Percentiles rank a stretch among this genome's conserved stretches.
Evolutionary conservation across 345 rosid species (phyloP).

Genomic region (Sonneratia caseolaris): DNA sequence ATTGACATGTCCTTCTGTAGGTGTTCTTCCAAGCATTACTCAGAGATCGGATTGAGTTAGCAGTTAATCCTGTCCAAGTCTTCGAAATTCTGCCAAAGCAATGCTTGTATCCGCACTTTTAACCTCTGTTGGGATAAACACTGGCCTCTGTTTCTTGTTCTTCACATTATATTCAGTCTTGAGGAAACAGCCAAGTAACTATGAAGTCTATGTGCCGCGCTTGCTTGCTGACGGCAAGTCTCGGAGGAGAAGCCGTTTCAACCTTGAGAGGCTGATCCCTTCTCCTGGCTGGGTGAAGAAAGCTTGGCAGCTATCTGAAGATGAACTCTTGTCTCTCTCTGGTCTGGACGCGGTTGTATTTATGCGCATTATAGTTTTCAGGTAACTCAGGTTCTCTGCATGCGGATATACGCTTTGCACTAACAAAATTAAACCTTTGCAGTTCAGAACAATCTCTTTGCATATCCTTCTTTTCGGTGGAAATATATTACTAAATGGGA

Average conservation of each 20-base stretch:
- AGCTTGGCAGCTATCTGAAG: slow-evolving; percentile 70
- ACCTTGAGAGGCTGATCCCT: slow-evolving; percentile 68
- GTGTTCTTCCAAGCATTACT: neutral
- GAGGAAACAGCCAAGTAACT: slow-evolving; percentile 65
- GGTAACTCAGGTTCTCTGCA: slow-evolving; percentile 27
- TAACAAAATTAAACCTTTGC: neutral
- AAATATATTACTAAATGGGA: neutral
- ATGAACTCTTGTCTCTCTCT: slow-evolving; percentile 44
- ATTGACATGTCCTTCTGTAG: neutral
- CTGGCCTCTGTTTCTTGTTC: slow-evolving; percentile 62
- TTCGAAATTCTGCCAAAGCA: slow-evolving; percentile 12
- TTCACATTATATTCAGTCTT: slow-evolving; percentile 62
- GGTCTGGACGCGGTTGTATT: slow-evolving; percentile 82
- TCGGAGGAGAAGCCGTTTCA: slow-evolving; percentile 42
- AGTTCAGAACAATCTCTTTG: neutral
- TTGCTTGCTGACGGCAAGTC: slow-evolving; percentile 53
- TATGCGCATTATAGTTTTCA: slow-evolving; percentile 70
- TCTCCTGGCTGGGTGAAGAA: slow-evolving; percentile 74
- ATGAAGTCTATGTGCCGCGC: slow-evolving; percentile 70
- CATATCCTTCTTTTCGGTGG: neutral
- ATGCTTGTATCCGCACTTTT: slow-evolving; percentile 92
- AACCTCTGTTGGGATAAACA: slow-evolving; percentile 81
- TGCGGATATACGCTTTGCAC: neutral
- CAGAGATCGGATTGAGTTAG: neutral
- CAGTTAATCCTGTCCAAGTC: slow-evolving; percentile 10